phyloP scores from a whole-genome alignment of 306 rosid genomes.

The Cyclanthera cordifolia region DNA sequence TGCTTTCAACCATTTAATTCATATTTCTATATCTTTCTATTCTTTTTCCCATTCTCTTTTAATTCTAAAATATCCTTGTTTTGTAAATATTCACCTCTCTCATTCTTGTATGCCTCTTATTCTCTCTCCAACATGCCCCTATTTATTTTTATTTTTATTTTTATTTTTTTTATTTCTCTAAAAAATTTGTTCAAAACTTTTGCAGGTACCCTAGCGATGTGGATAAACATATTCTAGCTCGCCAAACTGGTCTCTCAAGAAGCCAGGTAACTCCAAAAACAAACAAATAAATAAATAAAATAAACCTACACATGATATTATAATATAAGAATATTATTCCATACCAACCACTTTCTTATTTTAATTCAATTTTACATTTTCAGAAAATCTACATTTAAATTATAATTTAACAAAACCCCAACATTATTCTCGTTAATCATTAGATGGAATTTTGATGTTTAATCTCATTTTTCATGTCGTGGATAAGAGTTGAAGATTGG shows the following conservation, averaged over 20 bases:
- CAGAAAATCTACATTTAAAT: background rate
- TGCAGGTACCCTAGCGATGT: conserved; percentile 96
- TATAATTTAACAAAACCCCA: background rate
- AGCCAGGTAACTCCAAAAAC: conserved; percentile 65
- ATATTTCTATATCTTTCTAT: conserved; percentile 5
- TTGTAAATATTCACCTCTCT: background rate
- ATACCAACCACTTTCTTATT: conserved; percentile 3
- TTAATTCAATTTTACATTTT: background rate
- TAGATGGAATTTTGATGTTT: background rate
- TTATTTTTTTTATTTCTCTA: background rate
- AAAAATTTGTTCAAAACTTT: conserved; percentile 1
- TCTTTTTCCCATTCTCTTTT: background rate
- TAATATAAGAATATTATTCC: background rate
- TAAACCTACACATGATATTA: background rate
- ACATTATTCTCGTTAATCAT: background rate
- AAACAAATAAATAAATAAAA: background rate
- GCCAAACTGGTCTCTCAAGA: conserved; percentile 99
- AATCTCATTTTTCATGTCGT: background rate
- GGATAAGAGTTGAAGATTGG: background rate
- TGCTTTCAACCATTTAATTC: conserved; percentile 29
- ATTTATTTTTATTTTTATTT: background rate
- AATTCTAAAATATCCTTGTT: conserved; percentile 10
- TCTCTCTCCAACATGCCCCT: conserved; percentile 25
- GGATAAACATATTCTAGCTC: conserved; percentile 85
- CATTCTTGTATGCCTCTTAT: conserved; percentile 21